These are phyloP conservation scores for Akebia trifoliata DNA, from an alignment of 164 flowering plant species.

Conservation along the genomic window DNA sequence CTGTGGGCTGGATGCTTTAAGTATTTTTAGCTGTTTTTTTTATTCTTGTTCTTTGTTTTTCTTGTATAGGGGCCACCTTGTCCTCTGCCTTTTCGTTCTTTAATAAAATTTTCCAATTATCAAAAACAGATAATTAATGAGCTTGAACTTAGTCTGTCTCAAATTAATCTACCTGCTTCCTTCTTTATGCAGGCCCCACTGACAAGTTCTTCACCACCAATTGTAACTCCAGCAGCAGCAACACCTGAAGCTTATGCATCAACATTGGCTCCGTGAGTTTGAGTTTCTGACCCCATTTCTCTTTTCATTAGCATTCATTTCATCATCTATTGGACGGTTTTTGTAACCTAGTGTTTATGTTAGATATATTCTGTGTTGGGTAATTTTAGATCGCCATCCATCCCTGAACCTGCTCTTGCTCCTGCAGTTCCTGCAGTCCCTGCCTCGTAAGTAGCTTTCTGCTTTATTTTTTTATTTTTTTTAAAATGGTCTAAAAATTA, in stretches of 20 bases:
- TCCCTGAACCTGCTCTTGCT: not conserved
- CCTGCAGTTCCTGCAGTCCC: conserved; percentile 13
- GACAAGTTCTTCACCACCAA: conserved; percentile 33
- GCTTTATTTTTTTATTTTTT: not conserved
- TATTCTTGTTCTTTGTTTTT: no score
- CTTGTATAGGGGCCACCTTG: no score
- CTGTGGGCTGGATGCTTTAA: no score
- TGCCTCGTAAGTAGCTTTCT: conserved; percentile 29
- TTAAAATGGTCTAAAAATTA: not conserved
- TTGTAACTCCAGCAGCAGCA: conserved; percentile 30
- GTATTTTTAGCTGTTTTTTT: no score
- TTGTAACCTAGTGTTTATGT: not conserved
- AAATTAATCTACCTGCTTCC: not conserved
- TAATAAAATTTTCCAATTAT: no score
- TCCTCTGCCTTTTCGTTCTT: no score
- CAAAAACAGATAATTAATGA: no score
- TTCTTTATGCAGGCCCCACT: conserved; percentile 39
- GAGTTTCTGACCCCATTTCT: not conserved
- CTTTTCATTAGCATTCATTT: not conserved
- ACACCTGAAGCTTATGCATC: conserved; percentile 39
- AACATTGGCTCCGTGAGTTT: conserved; percentile 44
- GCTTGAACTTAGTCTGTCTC: not conserved
- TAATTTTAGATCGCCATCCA: conserved; percentile 31
- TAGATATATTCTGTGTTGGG: not conserved
- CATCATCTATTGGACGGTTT: not conserved